phyloP scores from a whole-genome alignment of 2,329 filamentous ascomycete genomes.

The Aspergillus arachidicola region DNA sequence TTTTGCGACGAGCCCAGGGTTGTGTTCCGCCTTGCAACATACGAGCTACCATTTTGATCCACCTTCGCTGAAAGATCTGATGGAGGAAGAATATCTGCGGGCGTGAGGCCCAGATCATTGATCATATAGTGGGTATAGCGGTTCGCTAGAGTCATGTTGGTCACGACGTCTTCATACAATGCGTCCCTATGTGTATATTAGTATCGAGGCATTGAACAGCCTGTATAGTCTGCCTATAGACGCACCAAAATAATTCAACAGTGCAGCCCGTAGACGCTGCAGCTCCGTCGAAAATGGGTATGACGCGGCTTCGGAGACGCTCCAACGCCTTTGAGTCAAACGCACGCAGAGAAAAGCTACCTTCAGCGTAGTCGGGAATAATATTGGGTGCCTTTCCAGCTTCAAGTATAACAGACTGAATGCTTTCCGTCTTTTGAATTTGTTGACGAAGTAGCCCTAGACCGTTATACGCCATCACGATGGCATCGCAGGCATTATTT shows the following conservation, averaged over 20 bases:
- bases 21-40: background rate
- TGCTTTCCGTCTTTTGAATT: background rate
- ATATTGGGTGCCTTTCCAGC: background rate
- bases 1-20: background rate
- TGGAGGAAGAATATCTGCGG: background rate
- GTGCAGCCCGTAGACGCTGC: background rate
- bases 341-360: background rate
- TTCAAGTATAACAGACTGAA: background rate
- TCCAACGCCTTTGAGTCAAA: background rate
- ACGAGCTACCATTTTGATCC: background rate
- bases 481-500: constrained; percentile 1
- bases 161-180: background rate
- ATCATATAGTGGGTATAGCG: background rate
- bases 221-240: background rate
- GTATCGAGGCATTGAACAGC: background rate
- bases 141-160: background rate
- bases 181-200: background rate
- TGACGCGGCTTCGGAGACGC: background rate
- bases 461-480: background rate
- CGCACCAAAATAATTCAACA: background rate
- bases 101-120: background rate
- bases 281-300: background rate
- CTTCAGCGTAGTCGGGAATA: constrained; percentile 2
- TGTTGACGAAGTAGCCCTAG: constrained; percentile 3
- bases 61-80: background rate